Evolutionary conservation across 257 asterid genomes (phyloP), one percentile per base, ranked within the genome.

Genomic region (Catharanthus roseus): DNA sequence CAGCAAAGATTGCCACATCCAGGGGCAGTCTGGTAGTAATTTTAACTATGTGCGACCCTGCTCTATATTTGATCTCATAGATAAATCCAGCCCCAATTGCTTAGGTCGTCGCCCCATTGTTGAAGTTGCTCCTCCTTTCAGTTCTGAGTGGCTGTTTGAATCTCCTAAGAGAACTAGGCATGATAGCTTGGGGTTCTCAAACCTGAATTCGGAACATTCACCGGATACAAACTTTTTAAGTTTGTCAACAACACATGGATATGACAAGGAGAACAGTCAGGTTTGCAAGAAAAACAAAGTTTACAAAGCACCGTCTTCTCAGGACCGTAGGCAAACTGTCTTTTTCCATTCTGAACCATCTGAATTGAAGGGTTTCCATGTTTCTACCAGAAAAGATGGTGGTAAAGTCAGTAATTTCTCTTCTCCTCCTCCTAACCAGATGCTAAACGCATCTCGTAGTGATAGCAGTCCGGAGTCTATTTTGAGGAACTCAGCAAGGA

Each of bases 401-500:
- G 74, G 70, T 55, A 78, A 60, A 68, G 45, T 38, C 70, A 31
- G 47, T 74, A 58, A 23, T 13, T n/a, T n/a, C n/a, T 26, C 72
- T 75, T 78, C 79, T 70, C 72, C 79, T 68, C 72, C 82, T 19
- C 74, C 75, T 55, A 74, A 70, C 67, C 77, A 75, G 79, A 78
- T 86, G 47, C 67, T 79, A 65, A 68, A 68, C 49, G 61, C 73
- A 76, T 78, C 83, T 55, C 50, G 70, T 55, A 76, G 53, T 51
- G 78, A 71, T 77, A 77, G 84, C 63, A 78, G 84, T 76, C 90
- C 96, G 7, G 95, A 82, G 57, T 84, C 84, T 71, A 29, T 84
- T 76, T 74, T 87, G 83, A 90, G 86, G 78, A 84, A 77, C 79
- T 90, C 93, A 1, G 91, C 93, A 21, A 67, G 75, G 83, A 82